phyloP scores from a whole-genome alignment of 129 eudicot genomes.

The Tanacetum coccineum region DNA sequence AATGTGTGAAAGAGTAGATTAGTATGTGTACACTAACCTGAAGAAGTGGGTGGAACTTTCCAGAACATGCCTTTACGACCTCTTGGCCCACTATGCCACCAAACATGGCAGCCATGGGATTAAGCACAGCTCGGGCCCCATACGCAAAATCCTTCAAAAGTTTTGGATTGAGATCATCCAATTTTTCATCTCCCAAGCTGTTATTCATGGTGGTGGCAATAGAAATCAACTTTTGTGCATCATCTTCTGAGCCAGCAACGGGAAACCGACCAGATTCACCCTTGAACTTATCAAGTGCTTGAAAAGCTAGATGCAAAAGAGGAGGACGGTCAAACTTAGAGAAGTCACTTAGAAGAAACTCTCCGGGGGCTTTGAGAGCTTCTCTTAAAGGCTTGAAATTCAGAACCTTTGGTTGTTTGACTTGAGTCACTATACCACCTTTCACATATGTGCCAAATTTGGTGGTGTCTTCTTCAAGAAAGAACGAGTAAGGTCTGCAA shows the following conservation, averaged over 20 bases:
- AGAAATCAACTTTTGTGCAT: slow-evolving; percentile 67
- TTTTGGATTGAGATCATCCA: slow-evolving; percentile 68
- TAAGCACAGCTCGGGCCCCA: slow-evolving; percentile 88
- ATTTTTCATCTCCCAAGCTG: slow-evolving; percentile 45
- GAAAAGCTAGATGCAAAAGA: slow-evolving; percentile 83
- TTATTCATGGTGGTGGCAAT: slow-evolving; percentile 56
- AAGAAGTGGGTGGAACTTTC: slow-evolving; percentile 90
- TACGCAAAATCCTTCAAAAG: slow-evolving; percentile 67
- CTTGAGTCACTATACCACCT: slow-evolving; percentile 96
- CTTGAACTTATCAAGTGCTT: slow-evolving; percentile 70
- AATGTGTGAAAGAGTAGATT: too few species aligned
- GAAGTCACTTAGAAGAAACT: slow-evolving; percentile 76
- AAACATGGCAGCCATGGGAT: slow-evolving; percentile 98
- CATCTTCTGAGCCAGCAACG: slow-evolving; percentile 76
- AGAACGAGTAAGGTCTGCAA: slow-evolving; percentile 77
- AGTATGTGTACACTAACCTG: slow-evolving; percentile 48
- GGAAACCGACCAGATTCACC: slow-evolving; percentile 63
- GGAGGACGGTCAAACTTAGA: slow-evolving; percentile 94
- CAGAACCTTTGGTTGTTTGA: slow-evolving; percentile 76
- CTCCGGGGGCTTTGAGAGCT: slow-evolving; percentile 70
- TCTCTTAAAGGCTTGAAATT: slow-evolving; percentile 77
- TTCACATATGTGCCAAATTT: slow-evolving; percentile 62
- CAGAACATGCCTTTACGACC: slow-evolving; percentile 93
- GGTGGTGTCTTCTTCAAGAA: slow-evolving; percentile 80
- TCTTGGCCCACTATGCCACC: slow-evolving; percentile 98